phyloP scores from a whole-genome alignment of 441 rosid species.

The Lagerstroemia fauriei region DNA sequence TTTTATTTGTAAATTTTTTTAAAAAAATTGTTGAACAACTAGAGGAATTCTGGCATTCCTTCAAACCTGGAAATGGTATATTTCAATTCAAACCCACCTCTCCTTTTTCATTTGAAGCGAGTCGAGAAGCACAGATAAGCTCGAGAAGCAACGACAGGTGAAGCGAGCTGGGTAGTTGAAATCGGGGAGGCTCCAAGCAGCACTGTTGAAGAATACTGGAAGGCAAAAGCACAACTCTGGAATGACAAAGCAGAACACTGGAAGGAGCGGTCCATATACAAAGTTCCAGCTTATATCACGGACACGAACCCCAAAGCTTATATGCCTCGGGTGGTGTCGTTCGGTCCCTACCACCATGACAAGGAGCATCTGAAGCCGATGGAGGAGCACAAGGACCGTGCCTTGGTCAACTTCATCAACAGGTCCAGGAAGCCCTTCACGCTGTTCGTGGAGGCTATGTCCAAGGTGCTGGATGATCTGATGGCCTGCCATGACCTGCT shows the following conservation, averaged over 20 bases:
- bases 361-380: slow-evolving; percentile 38
- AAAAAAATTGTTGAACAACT: too few species aligned
- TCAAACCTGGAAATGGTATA: not conserved
- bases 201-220: not conserved
- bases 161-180: slow-evolving; percentile 27
- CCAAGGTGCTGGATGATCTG: slow-evolving; percentile 25
- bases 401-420: slow-evolving; percentile 36
- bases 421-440: slow-evolving; percentile 30
- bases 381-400: slow-evolving; percentile 29
- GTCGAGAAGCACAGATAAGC: not conserved
- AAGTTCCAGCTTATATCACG: slow-evolving; percentile 26
- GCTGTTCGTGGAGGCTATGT: slow-evolving; percentile 25
- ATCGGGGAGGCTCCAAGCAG: slow-evolving; percentile 16
- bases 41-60: too few species aligned
- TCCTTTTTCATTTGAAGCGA: too few species aligned
- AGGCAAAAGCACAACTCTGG: not conserved
- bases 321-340: slow-evolving; percentile 41
- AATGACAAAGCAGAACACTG: slow-evolving; percentile 9
- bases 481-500: slow-evolving; percentile 39
- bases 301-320: slow-evolving; percentile 39
- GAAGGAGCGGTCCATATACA: slow-evolving; percentile 15
- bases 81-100: not conserved
- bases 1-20: too few species aligned
- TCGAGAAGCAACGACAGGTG: not conserved
- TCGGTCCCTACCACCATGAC: slow-evolving; percentile 48